Conservation (phyloP, 495 filamentous ascomycete genomes). For the Neurospora hispaniola region DNA sequence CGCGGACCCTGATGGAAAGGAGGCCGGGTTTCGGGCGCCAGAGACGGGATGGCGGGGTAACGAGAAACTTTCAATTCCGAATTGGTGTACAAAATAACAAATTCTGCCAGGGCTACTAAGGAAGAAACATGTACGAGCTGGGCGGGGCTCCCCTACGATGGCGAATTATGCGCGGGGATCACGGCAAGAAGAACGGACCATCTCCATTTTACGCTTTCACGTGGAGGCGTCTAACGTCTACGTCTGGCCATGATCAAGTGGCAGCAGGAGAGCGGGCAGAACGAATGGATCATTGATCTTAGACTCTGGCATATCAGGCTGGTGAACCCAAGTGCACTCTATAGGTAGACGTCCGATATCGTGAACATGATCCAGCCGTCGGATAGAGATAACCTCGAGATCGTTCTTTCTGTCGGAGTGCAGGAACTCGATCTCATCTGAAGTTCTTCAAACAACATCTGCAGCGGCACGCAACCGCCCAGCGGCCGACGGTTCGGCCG, state of each 20-base stretch:
- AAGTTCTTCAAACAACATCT: neutral
- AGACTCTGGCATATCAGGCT: neutral
- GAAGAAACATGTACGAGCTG: neutral
- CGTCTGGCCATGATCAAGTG: neutral
- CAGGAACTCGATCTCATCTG: neutral
- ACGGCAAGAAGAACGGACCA: neutral
- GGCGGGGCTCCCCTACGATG: neutral
- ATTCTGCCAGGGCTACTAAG: neutral
- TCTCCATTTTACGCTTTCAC: neutral
- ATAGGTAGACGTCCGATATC: neutral
- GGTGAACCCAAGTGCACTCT: neutral
- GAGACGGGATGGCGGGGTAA: constrained; percentile 12
- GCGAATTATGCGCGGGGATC: neutral
- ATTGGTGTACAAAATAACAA: constrained; percentile 11
- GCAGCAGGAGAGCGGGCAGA: neutral
- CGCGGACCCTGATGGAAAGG: constrained; percentile 10
- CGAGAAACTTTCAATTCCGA: constrained; percentile 1
- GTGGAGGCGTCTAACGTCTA: neutral
- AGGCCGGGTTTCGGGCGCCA: constrained; percentile 20
- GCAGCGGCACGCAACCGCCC: neutral
- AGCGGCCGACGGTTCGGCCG: neutral
- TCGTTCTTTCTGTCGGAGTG: neutral
- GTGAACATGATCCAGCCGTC: neutral
- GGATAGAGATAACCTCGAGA: neutral
- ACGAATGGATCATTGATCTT: neutral